Conservation (phyloP, 2,329 filamentous ascomycete genomes). For the Chaetomiaceae sp. region DNA sequence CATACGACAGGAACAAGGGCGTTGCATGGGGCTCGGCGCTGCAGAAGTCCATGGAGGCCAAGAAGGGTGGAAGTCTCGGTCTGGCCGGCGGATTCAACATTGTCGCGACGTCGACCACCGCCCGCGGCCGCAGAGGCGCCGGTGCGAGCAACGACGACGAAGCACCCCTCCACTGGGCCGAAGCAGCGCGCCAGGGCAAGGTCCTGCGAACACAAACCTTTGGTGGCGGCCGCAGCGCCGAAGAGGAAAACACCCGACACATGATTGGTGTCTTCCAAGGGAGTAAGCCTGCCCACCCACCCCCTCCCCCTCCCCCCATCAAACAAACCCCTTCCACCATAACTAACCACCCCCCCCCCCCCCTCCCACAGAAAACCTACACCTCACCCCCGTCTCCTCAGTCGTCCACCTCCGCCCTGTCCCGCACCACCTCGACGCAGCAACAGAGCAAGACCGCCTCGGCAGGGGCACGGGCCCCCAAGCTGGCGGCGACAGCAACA, state of each 20-base stretch:
- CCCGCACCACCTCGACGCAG: constrained; percentile 86
- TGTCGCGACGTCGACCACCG: constrained; percentile 37
- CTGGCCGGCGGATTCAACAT: constrained; percentile 69
- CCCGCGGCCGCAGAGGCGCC: constrained; percentile 28
- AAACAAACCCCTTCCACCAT: constrained; percentile 13
- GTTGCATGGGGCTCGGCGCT: constrained; percentile 77
- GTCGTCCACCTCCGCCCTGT: constrained; percentile 88
- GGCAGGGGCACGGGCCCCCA: constrained; percentile 33
- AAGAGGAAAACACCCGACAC: constrained; percentile 68
- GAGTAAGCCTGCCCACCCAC: constrained; percentile 48
- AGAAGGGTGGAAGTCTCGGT: constrained; percentile 62
- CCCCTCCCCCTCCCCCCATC: background rate
- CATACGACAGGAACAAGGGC: constrained; percentile 82
- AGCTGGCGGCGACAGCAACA: constrained; percentile 31
- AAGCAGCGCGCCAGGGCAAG: constrained; percentile 63
- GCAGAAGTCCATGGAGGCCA: constrained; percentile 52
- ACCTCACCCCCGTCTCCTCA: constrained; percentile 77
- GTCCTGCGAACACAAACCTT: constrained; percentile 78
- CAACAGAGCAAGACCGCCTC: constrained; percentile 64
- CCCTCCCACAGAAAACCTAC: constrained; percentile 64
- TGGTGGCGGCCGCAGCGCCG: constrained; percentile 68
- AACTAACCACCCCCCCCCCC: constrained; percentile 11
- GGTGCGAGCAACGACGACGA: constrained; percentile 40
- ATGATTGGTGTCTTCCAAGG: constrained; percentile 90
- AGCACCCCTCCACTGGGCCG: constrained; percentile 49